phyloP scores from a whole-genome alignment of 257 asterid species.

The Nemophila menziesii region DNA sequence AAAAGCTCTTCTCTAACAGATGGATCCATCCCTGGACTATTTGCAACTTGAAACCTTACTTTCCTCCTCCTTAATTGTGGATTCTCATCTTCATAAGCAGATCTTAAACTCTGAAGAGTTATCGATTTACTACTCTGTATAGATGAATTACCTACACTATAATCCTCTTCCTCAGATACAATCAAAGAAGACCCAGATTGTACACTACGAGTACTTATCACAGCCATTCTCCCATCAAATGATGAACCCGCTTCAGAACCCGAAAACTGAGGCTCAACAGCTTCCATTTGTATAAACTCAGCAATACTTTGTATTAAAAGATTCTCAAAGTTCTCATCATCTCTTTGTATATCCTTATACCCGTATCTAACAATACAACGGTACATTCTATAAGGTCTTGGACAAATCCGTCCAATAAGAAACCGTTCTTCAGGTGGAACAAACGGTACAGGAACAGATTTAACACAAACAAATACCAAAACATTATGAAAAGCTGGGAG shows the following conservation, averaged over 20 bases:
- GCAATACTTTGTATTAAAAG: constrained; percentile 76
- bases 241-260: constrained; percentile 53
- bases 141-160: constrained; percentile 20
- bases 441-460: constrained; percentile 74
- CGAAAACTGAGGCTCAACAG: constrained; percentile 62
- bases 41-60: constrained; percentile 51
- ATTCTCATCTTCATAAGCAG: constrained; percentile 65
- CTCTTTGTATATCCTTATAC: constrained; percentile 81
- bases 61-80: constrained; percentile 59
- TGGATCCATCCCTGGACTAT: constrained; percentile 50
- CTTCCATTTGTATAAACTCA: constrained; percentile 91
- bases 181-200: constrained; percentile 37
- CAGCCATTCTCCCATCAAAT: constrained; percentile 93
- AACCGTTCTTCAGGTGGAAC: constrained; percentile 83
- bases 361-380: constrained; percentile 93
- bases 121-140: constrained; percentile 64
- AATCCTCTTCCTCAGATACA: constrained; percentile 36
- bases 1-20: constrained; percentile 64
- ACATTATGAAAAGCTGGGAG: constrained; percentile 93
- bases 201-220: constrained; percentile 44
- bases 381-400: constrained; percentile 86
- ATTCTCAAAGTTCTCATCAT: constrained; percentile 70
- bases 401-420: constrained; percentile 90
- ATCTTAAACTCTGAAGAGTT: constrained; percentile 61
- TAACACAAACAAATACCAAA: constrained; percentile 81